Conservation (phyloP, 371 early-diverging fungal genomes). For the Mortierella sp. region DNA sequence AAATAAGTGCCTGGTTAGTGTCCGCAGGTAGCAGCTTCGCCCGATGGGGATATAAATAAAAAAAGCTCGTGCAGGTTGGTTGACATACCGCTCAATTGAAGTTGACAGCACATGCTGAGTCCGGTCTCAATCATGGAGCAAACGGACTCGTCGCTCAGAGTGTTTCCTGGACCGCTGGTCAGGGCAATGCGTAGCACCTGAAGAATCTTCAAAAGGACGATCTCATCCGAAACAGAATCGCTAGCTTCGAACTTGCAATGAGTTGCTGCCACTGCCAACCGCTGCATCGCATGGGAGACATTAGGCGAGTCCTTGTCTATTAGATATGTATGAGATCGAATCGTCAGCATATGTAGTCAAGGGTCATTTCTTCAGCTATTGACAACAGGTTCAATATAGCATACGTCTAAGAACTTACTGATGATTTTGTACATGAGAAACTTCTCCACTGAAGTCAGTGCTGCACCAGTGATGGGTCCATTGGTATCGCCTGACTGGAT, state of each 20-base stretch:
- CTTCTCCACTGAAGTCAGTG: conserved; percentile 90
- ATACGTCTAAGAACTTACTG: conserved; percentile 62
- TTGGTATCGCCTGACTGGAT: conserved; percentile 93
- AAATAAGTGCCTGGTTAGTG: neutral
- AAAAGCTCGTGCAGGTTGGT: neutral
- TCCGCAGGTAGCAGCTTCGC: neutral
- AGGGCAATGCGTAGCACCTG: conserved; percentile 82
- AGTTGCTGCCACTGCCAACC: conserved; percentile 85
- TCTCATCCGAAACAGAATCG: conserved; percentile 93
- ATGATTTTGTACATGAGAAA: conserved; percentile 90
- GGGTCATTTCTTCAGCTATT: neutral
- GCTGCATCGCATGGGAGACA: conserved; percentile 78
- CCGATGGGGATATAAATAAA: neutral
- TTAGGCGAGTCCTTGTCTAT: conserved; percentile 78
- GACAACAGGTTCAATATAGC: neutral
- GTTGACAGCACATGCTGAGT: conserved; percentile 96
- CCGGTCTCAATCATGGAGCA: conserved; percentile 98
- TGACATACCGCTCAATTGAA: conserved; percentile 85
- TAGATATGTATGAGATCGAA: neutral
- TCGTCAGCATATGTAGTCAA: neutral
- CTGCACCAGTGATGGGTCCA: conserved; percentile 94
- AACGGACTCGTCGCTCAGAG: conserved; percentile 90
- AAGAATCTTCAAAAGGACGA: conserved; percentile 91
- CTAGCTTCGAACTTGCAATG: conserved; percentile 97
- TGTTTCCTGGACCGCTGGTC: conserved; percentile 75